Evolutionary conservation across 805 yeast genomes (phyloP), one percentile per base, ranked within the genome.

Genomic region (Pichia exigua): DNA sequence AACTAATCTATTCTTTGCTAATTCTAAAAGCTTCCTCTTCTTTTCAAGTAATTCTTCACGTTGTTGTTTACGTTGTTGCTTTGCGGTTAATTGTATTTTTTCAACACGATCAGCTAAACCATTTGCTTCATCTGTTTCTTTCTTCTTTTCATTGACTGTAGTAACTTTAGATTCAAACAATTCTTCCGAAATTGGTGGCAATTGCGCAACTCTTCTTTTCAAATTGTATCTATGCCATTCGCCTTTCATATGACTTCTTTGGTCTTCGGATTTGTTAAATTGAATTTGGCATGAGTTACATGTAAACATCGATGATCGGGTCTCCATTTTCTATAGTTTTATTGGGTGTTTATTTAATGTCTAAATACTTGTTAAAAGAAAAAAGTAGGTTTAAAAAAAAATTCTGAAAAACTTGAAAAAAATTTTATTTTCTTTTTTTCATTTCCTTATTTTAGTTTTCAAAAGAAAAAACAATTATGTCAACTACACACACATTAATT

Each of bases 181-280:
- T 5, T 53, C 52, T 47, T 68, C 70, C 9, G 54, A 51, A 30
- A 90, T 79, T 1, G 95, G 84, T 8, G 91, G 84, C 52, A 90
- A 69, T 30, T 78, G 77, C 1, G 97, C 96, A 32, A 94, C 96
- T 61, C 96, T 79, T 70, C 99, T 82, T 65, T 94, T 94, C 63
- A 94, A 75, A 61, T 94, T 94, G 67, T 94, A 94, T 57, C 99
- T 78, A 64, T 94, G 99, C 99, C 98, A 94, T 50, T 94, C 99
- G 2, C 96, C 83, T 66, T 87, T 89, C 99, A 94, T 94, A 65
- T 94, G 99, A 54, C 77, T 77, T 56, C 98, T 77, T 71, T 94
- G 99, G 51, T 84, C 74, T 57, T 85, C 95, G 13, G 96, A 85
- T 41, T 83, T 75, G 35, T 84, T 81, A 62, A 94, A 92, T 50